Evolutionary conservation across 495 filamentous ascomycete species (phyloP), one percentile per base, ranked within the genome.

Genomic region (Sphaerosporella brunnea): DNA sequence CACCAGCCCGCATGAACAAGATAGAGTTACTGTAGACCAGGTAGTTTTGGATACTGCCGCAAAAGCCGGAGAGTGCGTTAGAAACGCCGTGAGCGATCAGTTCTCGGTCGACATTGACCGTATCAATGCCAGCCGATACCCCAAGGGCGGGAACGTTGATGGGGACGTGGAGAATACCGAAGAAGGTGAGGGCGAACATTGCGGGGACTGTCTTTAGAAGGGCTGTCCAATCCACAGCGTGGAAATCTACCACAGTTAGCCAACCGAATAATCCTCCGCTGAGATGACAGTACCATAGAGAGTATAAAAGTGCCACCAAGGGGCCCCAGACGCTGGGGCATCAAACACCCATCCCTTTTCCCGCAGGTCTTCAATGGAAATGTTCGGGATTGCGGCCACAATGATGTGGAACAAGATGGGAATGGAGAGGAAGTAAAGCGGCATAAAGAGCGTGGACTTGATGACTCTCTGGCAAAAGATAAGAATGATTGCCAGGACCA

Each of bases 131-230:
- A 3, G 79, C 82, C 4, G 82, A 84, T 34, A 93, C 79, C 1
- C 81, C 90, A 15, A 97, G 62, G 2, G 90, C 86, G 4, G 90
- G 90, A 15, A 96, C 84, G 62, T 97, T 96, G 64, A 97, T 97
- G 0, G 90, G 92, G 5, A 96, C 90, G 61, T 97, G 92, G 10
- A 97, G 73, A 36, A 97, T 77, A 35, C 88, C 88, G 60, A 97
- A 97, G 68, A 97, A 96, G 0, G 92, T 94, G 47, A 97, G 65
- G 1, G 92, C 90, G 61, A 96, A 80, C 87, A 96, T 96, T 9
- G 92, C 85, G 0, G 92, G 90, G 18, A 93, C 70, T 0, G 80
- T 85, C 45, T 82, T 76, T 20, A 69, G 61, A 49, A 97, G 70
- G 19, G 92, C 90, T 18, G 65, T 65, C 82, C 84, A 93, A 56